Base-by-base conservation (phyloP, 2,329 filamentous ascomycete species). In the Neurospora sp. region DNA sequence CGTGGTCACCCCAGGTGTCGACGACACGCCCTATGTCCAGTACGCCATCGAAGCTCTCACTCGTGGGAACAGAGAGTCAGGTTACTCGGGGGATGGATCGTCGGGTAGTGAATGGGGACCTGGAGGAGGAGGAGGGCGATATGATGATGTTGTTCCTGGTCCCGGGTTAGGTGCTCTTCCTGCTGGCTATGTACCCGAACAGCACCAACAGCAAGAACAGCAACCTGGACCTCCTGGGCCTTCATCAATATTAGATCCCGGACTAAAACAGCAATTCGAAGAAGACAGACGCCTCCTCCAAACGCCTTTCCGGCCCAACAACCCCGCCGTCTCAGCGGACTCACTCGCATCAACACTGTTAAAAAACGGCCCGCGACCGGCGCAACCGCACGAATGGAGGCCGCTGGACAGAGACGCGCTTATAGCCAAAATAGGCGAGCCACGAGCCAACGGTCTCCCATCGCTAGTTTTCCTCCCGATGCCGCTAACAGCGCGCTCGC, bases 11-110 rank as follows among this genome's bases (percentile, higher is more conserved):
- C 93, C 93, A 0, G 92, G 90, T 10, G 83, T 93, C 46, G 93
- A 97, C 76, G 91, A 97, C 76, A 91, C 89, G 8, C 93, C 93
- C 0, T 97, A 94, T 79, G 92, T 97, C 73, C 91, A 91, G 73
- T 96, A 96, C 78, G 94, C 95, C 52, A 88, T 98, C 72, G 92
- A 97, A 73, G 92, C 95, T 72, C 83, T 98, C 74, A 96, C 93
- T 6, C 85, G 91, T 66, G 52, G 23, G 52, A 88, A 91, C 75
- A 89, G 89, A 70, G 88, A 92, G 71, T 84, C 88, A 6, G 81
- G 83, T 70, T 84, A 85, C 10, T 82, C 85, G 69, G 82, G 83
- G 69, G 81, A 86, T 74, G 84, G 87, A 68, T 79, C 84, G 69
- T 83, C 84, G 39, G 77, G 76, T 69, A 80, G 77, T n/a, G 77